A percentile compares a stretch with the other conserved stretches of the same genome.
These are phyloP conservation scores for Malassezia caprae DNA, from an alignment of 1,284 basidiomycete genomes.

Conservation along the genomic window DNA sequence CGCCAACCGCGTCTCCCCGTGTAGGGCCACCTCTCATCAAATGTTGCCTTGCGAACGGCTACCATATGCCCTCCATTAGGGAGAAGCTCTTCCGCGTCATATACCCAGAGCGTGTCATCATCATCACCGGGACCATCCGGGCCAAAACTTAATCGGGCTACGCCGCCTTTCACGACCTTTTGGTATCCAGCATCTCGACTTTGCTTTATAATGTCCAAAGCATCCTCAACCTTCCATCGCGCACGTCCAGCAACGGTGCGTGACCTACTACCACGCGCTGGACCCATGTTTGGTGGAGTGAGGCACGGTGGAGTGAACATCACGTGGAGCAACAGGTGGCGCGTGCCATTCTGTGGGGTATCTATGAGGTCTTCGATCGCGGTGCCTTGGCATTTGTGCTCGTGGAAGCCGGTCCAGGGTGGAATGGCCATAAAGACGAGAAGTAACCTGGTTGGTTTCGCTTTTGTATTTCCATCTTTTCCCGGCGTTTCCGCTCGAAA, in stretches of 20 bases:
- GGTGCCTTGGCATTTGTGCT: background rate
- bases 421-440: background rate
- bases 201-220: background rate
- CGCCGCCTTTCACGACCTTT: conserved; percentile 3
- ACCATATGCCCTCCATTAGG: conserved; percentile 36
- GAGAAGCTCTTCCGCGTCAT: conserved; percentile 23
- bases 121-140: conserved; percentile 15
- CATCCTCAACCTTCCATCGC: conserved; percentile 16
- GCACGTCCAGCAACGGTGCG: background rate
- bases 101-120: conserved; percentile 19
- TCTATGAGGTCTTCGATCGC: conserved; percentile 3
- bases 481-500: conserved; percentile 73
- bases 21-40: conserved; percentile 40
- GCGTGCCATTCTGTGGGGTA: background rate
- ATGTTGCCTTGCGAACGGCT: conserved; percentile 37
- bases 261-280: background rate
- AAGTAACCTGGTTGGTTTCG: background rate
- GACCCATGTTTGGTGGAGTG: conserved; percentile 3
- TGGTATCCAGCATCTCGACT: conserved; percentile 1
- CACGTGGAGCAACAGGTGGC: background rate
- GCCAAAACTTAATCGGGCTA: conserved; percentile 9
- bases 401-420: background rate
- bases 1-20: conserved; percentile 47
- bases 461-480: conserved; percentile 49
- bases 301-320: background rate